Percentiles rank a stretch among this genome's conserved stretches.
These are phyloP conservation scores for Podospora appendiculata DNA, from an alignment of 495 filamentous ascomycete species.

Conservation along the genomic window DNA sequence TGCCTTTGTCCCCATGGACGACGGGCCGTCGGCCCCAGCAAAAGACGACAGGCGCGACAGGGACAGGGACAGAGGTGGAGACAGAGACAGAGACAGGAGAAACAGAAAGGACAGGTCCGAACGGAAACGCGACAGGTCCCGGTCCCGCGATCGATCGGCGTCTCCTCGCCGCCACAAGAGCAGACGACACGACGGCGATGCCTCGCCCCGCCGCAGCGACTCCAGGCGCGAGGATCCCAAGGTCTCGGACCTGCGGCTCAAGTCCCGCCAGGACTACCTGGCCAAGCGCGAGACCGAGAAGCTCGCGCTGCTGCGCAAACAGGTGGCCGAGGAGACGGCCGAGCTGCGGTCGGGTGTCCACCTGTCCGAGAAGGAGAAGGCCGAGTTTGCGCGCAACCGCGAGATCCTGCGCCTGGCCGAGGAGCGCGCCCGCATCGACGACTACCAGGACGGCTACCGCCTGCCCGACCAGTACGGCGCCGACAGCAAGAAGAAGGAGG, in stretches of 20 bases:
- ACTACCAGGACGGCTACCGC: constrained; percentile 87
- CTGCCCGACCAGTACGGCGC: constrained; percentile 93
- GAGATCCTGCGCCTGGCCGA: constrained; percentile 83
- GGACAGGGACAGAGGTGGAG: constrained; percentile 42
- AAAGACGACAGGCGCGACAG: constrained; percentile 38
- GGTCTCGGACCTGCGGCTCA: constrained; percentile 68
- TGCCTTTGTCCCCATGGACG: constrained; percentile 76
- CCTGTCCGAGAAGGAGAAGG: constrained; percentile 71
- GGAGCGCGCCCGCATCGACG: constrained; percentile 80
- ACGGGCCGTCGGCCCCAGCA: constrained; percentile 51
- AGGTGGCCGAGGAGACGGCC: constrained; percentile 83
- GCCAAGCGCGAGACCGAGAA: constrained; percentile 86
- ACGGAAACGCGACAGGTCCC: constrained; percentile 39
- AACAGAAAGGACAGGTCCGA: constrained; percentile 30
- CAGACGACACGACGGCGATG: constrained; percentile 19
- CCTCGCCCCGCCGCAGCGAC: constrained; percentile 18
- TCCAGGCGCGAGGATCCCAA: constrained; percentile 30
- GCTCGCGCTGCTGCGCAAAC: constrained; percentile 74
- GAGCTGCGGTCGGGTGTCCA: constrained; percentile 72
- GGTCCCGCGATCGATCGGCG: constrained; percentile 27
- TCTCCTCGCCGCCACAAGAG: constrained; percentile 24
- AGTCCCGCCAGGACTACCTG: constrained; percentile 86
- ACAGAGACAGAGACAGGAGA: constrained; percentile 39
- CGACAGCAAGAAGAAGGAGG: constrained; percentile 82
- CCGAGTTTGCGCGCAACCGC: constrained; percentile 84